Evolutionary conservation across 345 rosid genomes (phyloP), one percentile per base, ranked within the genome.

Genomic region (Lepidium africanum): DNA sequence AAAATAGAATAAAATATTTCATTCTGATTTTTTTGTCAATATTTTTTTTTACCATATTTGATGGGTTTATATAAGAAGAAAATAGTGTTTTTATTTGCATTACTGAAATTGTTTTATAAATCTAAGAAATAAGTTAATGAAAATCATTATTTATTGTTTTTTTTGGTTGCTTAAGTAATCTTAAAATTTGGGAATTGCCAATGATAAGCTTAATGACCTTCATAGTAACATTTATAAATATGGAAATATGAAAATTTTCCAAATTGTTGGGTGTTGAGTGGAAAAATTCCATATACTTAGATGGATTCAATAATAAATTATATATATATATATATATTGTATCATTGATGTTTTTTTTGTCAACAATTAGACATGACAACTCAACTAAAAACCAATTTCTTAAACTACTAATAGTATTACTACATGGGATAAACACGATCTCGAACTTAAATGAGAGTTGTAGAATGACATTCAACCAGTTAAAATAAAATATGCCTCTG

Each of bases 191-290:
- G 46, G 2, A 12, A 54, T 65, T 39, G 21, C 40, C 6, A 17
- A 40, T 59, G 36, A 59, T 47, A 58, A 58, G 5, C 50, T 59
- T 37, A 35, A 23, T 40, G 2, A 51, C 3, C 9, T 47, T 72
- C 2, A n/a, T 35, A 40, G 69, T 71, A 7, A 57, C 19, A 10
- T 13, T 41, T 10, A 25, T 35, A 63, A 21, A 37, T 54, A 47
- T 45, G 57, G 76, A 58, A 48, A 27, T 54, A 7, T 64, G 19
- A 17, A 59, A 40, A 11, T 64, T 3, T 55, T 66, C 58, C 51
- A 48, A 39, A 56, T 17, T 27, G 36, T 48, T 38, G 42, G 36
- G 7, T 72, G 43, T 2, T 3, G 8, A 30, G 7, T 71, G 47
- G 36, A 47, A 42, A 10, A 25, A 53, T 59, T n/a, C 7, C 43